Conservation (phyloP, 495 filamentous ascomycete species). For the Xylaria longipes region DNA sequence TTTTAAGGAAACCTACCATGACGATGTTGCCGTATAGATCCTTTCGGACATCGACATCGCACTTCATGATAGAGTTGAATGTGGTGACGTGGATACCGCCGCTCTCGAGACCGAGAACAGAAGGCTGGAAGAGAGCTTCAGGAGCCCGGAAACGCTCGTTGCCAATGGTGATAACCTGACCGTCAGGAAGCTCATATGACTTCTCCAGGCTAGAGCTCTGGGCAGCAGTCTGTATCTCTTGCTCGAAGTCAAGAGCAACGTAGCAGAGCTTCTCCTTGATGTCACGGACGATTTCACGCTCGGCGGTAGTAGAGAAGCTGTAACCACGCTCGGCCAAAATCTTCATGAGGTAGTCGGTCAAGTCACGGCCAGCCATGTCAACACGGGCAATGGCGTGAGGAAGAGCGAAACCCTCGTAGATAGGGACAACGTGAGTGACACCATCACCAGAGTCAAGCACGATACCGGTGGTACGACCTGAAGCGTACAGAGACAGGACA, state of each 20-base stretch:
- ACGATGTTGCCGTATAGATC: slow-evolving; percentile 99
- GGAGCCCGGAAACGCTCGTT: slow-evolving; percentile 99
- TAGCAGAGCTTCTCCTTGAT: slow-evolving; percentile 99
- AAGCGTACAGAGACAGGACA: slow-evolving; percentile 98
- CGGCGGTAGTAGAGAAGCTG: slow-evolving; percentile 99
- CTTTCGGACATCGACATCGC: slow-evolving; percentile 99
- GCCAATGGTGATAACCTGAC: slow-evolving; percentile 99
- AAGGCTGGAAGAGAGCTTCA: slow-evolving; percentile 99
- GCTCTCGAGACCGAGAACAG: slow-evolving; percentile 95
- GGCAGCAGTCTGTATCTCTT: slow-evolving; percentile 99
- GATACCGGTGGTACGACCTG: slow-evolving; percentile 99
- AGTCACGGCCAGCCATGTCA: slow-evolving; percentile 99
- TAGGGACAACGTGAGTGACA: slow-evolving; percentile 99
- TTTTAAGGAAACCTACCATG: slow-evolving; percentile 78
- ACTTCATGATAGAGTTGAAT: slow-evolving; percentile 99
- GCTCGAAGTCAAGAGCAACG: slow-evolving; percentile 99
- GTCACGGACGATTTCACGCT: slow-evolving; percentile 99
- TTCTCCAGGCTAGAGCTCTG: slow-evolving; percentile 97
- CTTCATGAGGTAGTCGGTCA: slow-evolving; percentile 99
- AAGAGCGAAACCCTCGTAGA: slow-evolving; percentile 99
- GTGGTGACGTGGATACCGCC: slow-evolving; percentile 99
- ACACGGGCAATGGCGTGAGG: slow-evolving; percentile 99
- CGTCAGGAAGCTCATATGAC: slow-evolving; percentile 99
- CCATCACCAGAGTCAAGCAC: slow-evolving; percentile 99
- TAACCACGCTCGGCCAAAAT: slow-evolving; percentile 98